Evolutionary conservation across 192 early-diverging fungal genomes (phyloP), one percentile per base, ranked within the genome.

Genomic region (Rhizophagus sp.): DNA sequence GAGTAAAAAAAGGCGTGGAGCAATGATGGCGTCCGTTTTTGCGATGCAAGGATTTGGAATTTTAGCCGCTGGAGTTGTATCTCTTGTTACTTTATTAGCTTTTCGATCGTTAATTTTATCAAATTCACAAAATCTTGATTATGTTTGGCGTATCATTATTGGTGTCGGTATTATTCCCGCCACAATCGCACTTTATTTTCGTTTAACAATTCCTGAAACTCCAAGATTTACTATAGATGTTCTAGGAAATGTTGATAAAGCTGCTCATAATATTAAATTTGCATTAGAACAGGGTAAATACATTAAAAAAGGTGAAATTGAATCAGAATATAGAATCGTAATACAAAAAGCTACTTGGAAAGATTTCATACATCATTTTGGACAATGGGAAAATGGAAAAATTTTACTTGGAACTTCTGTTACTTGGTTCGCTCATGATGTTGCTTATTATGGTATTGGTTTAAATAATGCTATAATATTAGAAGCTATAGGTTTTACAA

Each of bases 21-120:
- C 90, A 82, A 90, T 98, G 88, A 93, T 97, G 61, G 87, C 91
- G 6, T 85, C 87, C 34, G 94, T 97, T 47, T 98, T 98, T 86
- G 92, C 95, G 62, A 95, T 94, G 93, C 96, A 98, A 83, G 95
- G 96, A 52, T 89, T 96, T 79, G 97, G 97, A 65, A 95, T 93
- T 78, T 86, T 97, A 19, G 52, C 90, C 62, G 94, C 94, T 44
- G 88, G 93, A 1, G 82, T 96, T 39, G 89, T 96, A 39, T 88
- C 90, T 17, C 79, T 94, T 36, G 86, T 92, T 36, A 82, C 92
- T 72, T 86, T 96, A 2, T 86, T 91, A 15, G 86, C 82, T 80
- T 94, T 94, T 88, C 91, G 94, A 83, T 50, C 80, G 79, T 70
- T 82, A 79, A 92, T 98, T 79, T 81, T 88, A 52, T 75, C 44